Base-by-base conservation (phyloP, 2,329 filamentous ascomycete genomes). In the Verticillium alfalfae region DNA sequence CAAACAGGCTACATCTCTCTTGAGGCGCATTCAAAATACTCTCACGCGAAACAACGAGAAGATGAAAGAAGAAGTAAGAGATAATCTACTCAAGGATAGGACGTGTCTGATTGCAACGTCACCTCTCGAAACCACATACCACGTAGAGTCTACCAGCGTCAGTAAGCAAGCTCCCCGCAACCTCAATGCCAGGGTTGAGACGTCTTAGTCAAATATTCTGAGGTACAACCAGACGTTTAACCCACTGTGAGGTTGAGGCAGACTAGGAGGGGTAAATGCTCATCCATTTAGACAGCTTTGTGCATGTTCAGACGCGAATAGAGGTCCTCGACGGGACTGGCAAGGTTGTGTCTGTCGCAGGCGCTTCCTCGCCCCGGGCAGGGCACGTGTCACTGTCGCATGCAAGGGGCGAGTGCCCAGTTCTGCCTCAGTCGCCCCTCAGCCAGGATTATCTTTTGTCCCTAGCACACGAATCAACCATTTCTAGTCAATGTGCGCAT, bases 151-250 rank as follows among this genome's bases (percentile, higher is more conserved):
- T 5, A 58, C 60, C 7, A 64, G 64, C 2, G 57, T 67, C 1
- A 59, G 61, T 12, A 56, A 68, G 31, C 66, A 69, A 22, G 63
- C 66, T n/a, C 59, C 69, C 5, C 56, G 62, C 2, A 67, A 69
- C 18, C 37, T 70, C 10, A 60, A 55, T 16, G 63, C 41, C 1
- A 69, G 67, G 68, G 67, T 62, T 1, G 67, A 69, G 38, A 58
- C n/a, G 34, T 58, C 12, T 26, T 66, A 2, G 54, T 67, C 1
- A 12, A 9, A 0, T 38, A 34, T 1, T 65, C 65, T 1, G 67
- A 10, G 55, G 60, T 3, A 67, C 68, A 70, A 15, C 67, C 67
- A 2, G 52, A 64, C 1, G 60, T 67, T n/a, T 5, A 45, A 31
- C 26, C 5, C 26, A 31, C 26, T 4, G 26, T 31, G 26, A 5